Evolutionary conservation across 768 basidiomycete genomes (phyloP).

Genomic region (Phanerochaete sordida): DNA sequence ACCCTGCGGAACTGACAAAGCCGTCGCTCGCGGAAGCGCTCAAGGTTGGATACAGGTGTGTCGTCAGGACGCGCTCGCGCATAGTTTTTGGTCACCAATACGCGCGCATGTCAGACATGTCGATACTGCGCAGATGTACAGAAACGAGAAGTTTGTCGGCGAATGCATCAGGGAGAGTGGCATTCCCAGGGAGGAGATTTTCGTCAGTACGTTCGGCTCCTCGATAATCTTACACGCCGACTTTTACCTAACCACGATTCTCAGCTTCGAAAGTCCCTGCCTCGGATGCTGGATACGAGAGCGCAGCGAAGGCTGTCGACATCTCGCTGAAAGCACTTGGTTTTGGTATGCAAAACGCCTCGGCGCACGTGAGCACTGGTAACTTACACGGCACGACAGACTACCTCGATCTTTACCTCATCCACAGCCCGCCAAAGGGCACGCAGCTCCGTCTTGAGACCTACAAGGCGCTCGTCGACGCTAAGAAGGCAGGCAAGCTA

Average conservation of each 20-base stretch:
- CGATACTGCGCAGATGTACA: constrained; percentile 70
- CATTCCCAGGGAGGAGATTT: constrained; percentile 55
- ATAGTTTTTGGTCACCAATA: too few relatives aligned
- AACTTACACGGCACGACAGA: constrained; percentile 31
- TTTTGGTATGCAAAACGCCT: constrained; percentile 41
- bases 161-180: constrained; percentile 55
- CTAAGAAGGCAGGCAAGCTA: constrained; percentile 62
- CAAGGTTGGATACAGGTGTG: constrained; percentile 14
- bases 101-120: constrained; percentile 46
- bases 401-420: constrained; percentile 73
- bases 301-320: constrained; percentile 54
- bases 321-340: constrained; percentile 55
- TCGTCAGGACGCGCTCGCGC: not conserved
- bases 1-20: constrained; percentile 6
- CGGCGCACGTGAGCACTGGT: not conserved
- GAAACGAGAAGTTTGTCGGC: constrained; percentile 61
- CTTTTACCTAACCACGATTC: too few relatives aligned
- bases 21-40: constrained; percentile 11
- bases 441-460: constrained; percentile 62
- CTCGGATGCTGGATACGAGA: constrained; percentile 60
- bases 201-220: constrained; percentile 53
- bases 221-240: too few relatives aligned
- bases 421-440: constrained; percentile 70
- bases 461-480: constrained; percentile 65
- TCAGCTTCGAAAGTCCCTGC: constrained; percentile 65